Percentiles rank a stretch among this genome's conserved stretches.
phyloP scores from a whole-genome alignment of 2,329 filamentous ascomycete species.

The Aspergillus vadensis region DNA sequence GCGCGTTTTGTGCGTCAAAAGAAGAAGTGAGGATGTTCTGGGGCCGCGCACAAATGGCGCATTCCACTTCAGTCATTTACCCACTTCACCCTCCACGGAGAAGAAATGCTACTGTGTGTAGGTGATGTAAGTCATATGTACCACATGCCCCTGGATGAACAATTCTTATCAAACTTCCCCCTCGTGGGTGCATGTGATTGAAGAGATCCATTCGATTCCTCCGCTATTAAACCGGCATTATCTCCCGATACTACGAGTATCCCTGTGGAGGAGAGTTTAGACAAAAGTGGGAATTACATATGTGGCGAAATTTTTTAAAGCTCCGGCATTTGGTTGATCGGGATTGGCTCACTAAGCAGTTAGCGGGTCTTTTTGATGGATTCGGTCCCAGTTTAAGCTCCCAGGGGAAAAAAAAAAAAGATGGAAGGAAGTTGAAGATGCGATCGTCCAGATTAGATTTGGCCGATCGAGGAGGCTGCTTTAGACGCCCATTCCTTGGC shows the following conservation, averaged over 20 bases:
- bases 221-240: no score
- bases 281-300: no score
- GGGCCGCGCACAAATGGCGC: constrained; percentile 41
- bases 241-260: no score
- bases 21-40: constrained; percentile 14
- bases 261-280: no score
- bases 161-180: not conserved
- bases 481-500: not conserved
- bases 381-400: not conserved
- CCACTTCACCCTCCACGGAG: not conserved
- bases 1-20: constrained; percentile 37
- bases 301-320: no score
- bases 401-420: not conserved
- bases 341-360: no score
- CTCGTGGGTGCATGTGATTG: not conserved
- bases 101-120: no score
- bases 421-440: no score
- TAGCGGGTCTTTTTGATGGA: not conserved
- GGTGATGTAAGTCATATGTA: constrained; percentile 1
- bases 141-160: not conserved
- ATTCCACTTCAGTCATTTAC: constrained; percentile 16
- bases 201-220: no score
- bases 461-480: not conserved
- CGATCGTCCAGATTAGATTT: not conserved
- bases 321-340: no score